A percentile compares a stretch with the other conserved stretches of the same genome.
phyloP scores from a whole-genome alignment of 805 yeast species.

The Teunomyces lycoperdinae region DNA sequence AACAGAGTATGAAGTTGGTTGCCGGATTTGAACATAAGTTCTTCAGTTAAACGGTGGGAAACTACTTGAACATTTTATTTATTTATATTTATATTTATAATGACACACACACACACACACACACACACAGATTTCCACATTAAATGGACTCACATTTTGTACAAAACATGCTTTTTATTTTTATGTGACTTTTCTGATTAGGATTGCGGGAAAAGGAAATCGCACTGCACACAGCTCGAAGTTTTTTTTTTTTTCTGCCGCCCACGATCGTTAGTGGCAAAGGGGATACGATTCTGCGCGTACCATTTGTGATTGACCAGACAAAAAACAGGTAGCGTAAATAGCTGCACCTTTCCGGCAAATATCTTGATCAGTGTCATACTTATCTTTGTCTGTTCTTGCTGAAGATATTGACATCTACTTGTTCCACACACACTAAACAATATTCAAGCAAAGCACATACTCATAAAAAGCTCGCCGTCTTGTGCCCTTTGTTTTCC shows the following conservation, averaged over 20 bases:
- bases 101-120: neutral
- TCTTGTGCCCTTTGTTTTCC: neutral
- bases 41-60: neutral
- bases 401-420: too few species aligned
- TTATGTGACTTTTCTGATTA: too few species aligned
- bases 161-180: neutral
- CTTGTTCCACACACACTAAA: too few species aligned
- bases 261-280: neutral
- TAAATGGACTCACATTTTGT: too few species aligned
- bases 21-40: slow-evolving; percentile 26
- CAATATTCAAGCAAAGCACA: too few species aligned
- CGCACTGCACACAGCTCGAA: neutral
- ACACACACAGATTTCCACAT: neutral
- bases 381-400: too few species aligned
- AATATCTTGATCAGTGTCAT: too few species aligned
- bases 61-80: neutral
- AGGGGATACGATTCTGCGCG: slow-evolving; percentile 1
- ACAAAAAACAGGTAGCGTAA: neutral
- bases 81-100: neutral
- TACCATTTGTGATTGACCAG: neutral
- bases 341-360: neutral
- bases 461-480: neutral
- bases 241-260: neutral
- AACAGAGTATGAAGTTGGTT: slow-evolving; percentile 75
- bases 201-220: too few species aligned